Conservation (phyloP, 176 grass and related monocot species). For the Rhynchospora pubera region DNA sequence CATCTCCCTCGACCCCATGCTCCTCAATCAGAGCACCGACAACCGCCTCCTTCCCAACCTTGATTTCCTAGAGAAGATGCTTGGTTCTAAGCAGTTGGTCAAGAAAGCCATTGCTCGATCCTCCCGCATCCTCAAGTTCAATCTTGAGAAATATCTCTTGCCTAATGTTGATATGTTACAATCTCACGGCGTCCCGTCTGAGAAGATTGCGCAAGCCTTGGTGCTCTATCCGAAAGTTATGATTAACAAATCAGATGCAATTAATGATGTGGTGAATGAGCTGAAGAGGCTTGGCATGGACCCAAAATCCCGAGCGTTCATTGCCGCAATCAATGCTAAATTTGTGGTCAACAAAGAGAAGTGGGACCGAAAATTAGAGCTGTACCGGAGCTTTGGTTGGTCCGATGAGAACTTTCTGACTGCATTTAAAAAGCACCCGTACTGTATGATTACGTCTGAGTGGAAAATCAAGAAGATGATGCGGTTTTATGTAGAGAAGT, state of each 20-base stretch:
- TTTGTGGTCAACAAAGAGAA: neutral
- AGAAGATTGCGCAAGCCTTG: conserved; percentile 26
- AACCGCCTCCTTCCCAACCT: conserved; percentile 30
- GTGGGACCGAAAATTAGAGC: conserved; percentile 32
- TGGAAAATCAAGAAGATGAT: conserved; percentile 36
- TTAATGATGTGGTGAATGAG: conserved; percentile 18
- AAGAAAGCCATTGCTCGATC: conserved; percentile 3
- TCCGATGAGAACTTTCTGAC: conserved; percentile 33
- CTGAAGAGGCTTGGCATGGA: conserved; percentile 35
- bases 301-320: conserved; percentile 26
- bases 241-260: neutral
- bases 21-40: conserved; percentile 19
- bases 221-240: conserved; percentile 24
- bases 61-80: conserved; percentile 26
- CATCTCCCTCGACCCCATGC: conserved; percentile 1
- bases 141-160: conserved; percentile 17
- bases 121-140: conserved; percentile 26
- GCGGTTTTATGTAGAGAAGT: conserved; percentile 31
- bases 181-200: conserved; percentile 21
- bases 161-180: conserved; percentile 38
- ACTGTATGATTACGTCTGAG: conserved; percentile 39
- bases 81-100: conserved; percentile 27
- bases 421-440: conserved; percentile 45
- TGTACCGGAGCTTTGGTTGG: conserved; percentile 56
- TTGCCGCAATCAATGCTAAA: conserved; percentile 28